phyloP scores from a whole-genome alignment of 768 basidiomycete species.

The Pleurotus djamor region DNA sequence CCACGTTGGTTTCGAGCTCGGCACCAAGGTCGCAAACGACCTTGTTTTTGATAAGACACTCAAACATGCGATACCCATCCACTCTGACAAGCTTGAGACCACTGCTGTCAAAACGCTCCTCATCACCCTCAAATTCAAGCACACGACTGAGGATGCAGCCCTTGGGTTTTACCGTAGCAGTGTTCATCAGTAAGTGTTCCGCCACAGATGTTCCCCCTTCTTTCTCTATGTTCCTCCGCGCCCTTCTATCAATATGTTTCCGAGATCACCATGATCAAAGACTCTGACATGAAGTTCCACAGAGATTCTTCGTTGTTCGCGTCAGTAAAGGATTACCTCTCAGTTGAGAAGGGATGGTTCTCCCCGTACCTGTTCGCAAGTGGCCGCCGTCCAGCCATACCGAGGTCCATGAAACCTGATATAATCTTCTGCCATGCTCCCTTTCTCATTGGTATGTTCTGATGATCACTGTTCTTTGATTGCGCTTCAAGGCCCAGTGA shows the following conservation, averaged over 20 bases:
- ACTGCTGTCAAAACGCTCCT: slow-evolving; percentile 53
- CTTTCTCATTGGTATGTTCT: slow-evolving; percentile 51
- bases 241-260: not conserved
- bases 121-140: slow-evolving; percentile 62
- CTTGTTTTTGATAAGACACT: slow-evolving; percentile 47
- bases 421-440: slow-evolving; percentile 65
- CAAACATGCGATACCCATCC: slow-evolving; percentile 46
- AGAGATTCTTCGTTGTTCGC: slow-evolving; percentile 61
- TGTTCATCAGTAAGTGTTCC: slow-evolving; percentile 44
- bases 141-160: slow-evolving; percentile 54
- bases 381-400: slow-evolving; percentile 56
- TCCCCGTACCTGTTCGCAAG: slow-evolving; percentile 66
- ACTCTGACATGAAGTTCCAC: not conserved
- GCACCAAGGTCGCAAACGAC: slow-evolving; percentile 49
- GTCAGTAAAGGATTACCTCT: slow-evolving; percentile 59
- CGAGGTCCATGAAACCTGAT: slow-evolving; percentile 62
- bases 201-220: not conserved
- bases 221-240: too few species aligned
- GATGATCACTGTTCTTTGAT: not conserved
- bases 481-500: not conserved
- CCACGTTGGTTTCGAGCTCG: slow-evolving; percentile 51
- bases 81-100: slow-evolving; percentile 53
- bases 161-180: slow-evolving; percentile 64
- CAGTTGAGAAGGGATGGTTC: slow-evolving; percentile 69
- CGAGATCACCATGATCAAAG: not conserved